Percentiles rank a stretch among this genome's conserved stretches.
phyloP scores from a whole-genome alignment of 1,284 basidiomycete genomes.

The Sanghuangporus weigelae region DNA sequence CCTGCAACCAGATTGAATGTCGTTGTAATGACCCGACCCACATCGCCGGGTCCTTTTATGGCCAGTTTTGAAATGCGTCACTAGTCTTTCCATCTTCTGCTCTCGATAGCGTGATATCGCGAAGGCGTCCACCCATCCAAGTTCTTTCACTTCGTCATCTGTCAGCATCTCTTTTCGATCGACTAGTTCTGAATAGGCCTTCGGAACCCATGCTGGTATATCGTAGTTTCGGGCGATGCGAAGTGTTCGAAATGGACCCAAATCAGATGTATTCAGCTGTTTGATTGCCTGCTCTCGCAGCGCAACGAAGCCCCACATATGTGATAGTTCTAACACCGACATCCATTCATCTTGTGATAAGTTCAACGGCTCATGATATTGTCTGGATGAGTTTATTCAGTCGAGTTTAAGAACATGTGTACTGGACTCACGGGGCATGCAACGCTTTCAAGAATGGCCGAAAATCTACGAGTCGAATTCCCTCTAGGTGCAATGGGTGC shows the following conservation, averaged over 20 bases:
- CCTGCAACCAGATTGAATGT: background rate
- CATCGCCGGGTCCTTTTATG: background rate
- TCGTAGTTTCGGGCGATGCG: background rate
- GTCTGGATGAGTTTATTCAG: background rate
- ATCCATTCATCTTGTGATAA: background rate
- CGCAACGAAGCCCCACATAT: constrained; percentile 9
- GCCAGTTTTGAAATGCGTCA: background rate
- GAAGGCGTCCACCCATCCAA: constrained; percentile 5
- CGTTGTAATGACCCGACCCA: background rate
- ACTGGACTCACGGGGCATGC: constrained; percentile 1
- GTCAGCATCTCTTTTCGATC: constrained; percentile 2
- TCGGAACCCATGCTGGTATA: background rate
- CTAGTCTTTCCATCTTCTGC: background rate
- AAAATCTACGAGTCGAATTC: background rate
- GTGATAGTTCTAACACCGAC: background rate
- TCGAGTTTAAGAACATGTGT: background rate
- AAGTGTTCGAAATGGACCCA: background rate
- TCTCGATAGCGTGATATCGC: background rate
- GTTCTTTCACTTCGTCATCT: background rate
- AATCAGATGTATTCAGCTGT: background rate
- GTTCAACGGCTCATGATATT: background rate
- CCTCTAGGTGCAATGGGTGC: background rate
- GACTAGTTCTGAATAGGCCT: background rate
- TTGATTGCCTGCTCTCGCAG: background rate
- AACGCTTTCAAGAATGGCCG: background rate